Evolutionary conservation across 257 asterid species (phyloP), one percentile per base, ranked within the genome.

Genomic region (Solanum pinnatisectum): DNA sequence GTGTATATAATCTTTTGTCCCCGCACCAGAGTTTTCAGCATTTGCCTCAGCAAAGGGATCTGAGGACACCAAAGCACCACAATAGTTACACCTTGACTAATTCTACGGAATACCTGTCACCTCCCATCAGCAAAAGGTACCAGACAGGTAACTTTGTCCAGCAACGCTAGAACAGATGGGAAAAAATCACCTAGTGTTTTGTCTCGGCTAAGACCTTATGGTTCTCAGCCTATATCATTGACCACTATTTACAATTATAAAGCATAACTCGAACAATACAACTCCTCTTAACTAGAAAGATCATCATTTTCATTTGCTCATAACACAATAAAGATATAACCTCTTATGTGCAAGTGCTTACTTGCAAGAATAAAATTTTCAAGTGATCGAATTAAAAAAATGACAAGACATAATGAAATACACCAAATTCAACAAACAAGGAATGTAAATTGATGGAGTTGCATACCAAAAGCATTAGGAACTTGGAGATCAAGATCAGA

Each of bases 41-140:
- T 92, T 92, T 89, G 93, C 93, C 90, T 91, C 94, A 77, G 93
- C 94, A 77, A 92, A 92, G 78, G 93, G 94, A 89, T 92, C 94
- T 92, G 84, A 5, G 36, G 67, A 83, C 10, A 67, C 30, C 32
- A 37, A 40, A 56, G 30, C 42, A 9, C 30, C 56, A 30, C 14
- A 78, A 78, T 77, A 77, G 25, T 70, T 13, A 27, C 23, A 16
- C 60, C 60, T 52, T 16, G 0, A 8, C 68, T 59, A 59, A 22
- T 59, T 59, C 12, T 10, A 59, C 23, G 10, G 8, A 10, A 52
- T 52, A 52, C 3, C 4, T 52, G 4, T 18, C 65, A 56, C 63
- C 23, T 56, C 8, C 0, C 65, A 56, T 10, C 63, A 52, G 1
- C 63, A 52, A 6, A 4, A 16, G n/a, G 2, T 6, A 52, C 9